Conservation (phyloP, 2,329 filamentous ascomycete species). For the Tolypocladium album region DNA sequence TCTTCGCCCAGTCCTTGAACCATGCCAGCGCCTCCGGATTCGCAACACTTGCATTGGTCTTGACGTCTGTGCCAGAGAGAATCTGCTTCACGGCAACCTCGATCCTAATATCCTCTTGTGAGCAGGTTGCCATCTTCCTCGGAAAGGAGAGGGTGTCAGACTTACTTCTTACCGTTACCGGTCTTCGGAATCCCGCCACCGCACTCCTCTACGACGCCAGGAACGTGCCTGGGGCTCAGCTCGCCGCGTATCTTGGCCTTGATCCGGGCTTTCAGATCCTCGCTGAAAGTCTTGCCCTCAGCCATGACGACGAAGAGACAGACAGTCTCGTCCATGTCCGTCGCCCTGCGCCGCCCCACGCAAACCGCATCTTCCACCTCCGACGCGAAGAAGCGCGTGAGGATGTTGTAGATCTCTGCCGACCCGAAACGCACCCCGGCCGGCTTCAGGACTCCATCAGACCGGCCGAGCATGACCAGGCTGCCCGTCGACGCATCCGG, state of each 20-base stretch:
- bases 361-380: slow-evolving; percentile 82
- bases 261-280: slow-evolving; percentile 52
- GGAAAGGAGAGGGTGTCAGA: slow-evolving; percentile 7
- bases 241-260: slow-evolving; percentile 61
- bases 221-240: slow-evolving; percentile 82
- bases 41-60: slow-evolving; percentile 86
- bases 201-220: slow-evolving; percentile 70
- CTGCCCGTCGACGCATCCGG: slow-evolving; percentile 60
- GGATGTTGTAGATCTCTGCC: slow-evolving; percentile 93
- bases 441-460: slow-evolving; percentile 88
- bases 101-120: slow-evolving; percentile 42
- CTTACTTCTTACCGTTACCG: slow-evolving; percentile 88
- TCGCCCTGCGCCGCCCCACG: slow-evolving; percentile 61
- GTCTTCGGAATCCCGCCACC: slow-evolving; percentile 78
- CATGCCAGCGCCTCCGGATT: slow-evolving; percentile 82
- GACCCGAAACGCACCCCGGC: slow-evolving; percentile 84
- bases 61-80: slow-evolving; percentile 73
- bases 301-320: slow-evolving; percentile 79
- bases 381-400: slow-evolving; percentile 69
- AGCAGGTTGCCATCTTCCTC: slow-evolving; percentile 1
- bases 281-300: slow-evolving; percentile 41
- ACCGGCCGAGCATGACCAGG: slow-evolving; percentile 82
- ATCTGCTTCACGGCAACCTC: slow-evolving; percentile 97
- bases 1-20: slow-evolving; percentile 68
- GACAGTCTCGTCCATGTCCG: slow-evolving; percentile 75